phyloP scores from a whole-genome alignment of 768 basidiomycete genomes.

The Artomyces pyxidatus region DNA sequence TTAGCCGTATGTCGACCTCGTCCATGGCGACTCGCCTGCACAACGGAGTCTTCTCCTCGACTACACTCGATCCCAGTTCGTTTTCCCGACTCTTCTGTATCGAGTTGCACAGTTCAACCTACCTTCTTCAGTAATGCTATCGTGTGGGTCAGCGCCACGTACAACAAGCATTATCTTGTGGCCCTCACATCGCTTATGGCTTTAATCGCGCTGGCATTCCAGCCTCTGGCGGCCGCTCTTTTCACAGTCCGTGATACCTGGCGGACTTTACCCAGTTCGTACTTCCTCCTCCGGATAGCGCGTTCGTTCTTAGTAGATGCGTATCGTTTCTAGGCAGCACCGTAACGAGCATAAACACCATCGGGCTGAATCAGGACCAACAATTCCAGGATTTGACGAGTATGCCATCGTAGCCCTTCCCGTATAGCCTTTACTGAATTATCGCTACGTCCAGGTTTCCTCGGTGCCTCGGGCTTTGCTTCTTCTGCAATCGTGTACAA shows the following conservation, averaged over 20 bases:
- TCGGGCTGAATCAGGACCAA: conserved; percentile 37
- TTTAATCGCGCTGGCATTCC: conserved; percentile 37
- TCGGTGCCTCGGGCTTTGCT: conserved; percentile 48
- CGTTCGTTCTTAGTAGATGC: background rate
- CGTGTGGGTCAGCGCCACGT: conserved; percentile 37
- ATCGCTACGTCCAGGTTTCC: conserved; percentile 30
- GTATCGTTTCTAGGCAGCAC: conserved; percentile 25
- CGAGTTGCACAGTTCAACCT: background rate
- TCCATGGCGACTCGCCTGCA: conserved; percentile 45
- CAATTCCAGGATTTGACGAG: conserved; percentile 42
- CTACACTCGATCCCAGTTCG: conserved; percentile 45
- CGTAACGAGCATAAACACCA: conserved; percentile 27
- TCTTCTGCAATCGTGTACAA: conserved; percentile 40
- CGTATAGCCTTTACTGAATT: background rate
- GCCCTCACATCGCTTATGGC: conserved; percentile 41
- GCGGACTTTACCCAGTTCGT: conserved; percentile 33
- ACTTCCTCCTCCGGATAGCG: background rate
- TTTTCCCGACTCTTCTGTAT: background rate
- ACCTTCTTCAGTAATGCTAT: conserved; percentile 32
- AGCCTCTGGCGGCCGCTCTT: conserved; percentile 45
- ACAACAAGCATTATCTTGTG: conserved; percentile 45
- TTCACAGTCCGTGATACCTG: conserved; percentile 40
- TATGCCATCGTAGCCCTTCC: conserved; percentile 18
- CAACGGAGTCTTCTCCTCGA: conserved; percentile 45
- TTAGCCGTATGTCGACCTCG: conserved; percentile 51